Percentiles rank a stretch among this genome's conserved stretches.
Conservation (phyloP, 495 filamentous ascomycete species). For the Filosporella fistucella region DNA sequence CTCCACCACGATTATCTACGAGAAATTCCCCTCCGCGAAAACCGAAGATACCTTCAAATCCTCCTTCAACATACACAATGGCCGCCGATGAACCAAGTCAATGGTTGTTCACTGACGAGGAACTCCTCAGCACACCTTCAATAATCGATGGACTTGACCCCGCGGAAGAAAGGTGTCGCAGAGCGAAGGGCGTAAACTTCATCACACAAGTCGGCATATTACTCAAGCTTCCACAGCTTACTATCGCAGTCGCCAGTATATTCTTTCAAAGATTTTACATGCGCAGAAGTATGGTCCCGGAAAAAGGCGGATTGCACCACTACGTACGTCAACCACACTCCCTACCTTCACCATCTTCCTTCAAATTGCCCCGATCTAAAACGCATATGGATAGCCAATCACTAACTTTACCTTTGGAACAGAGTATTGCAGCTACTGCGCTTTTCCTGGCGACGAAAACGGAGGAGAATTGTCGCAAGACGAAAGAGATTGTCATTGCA, state of each 20-base stretch:
- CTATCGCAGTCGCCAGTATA: conserved; percentile 83
- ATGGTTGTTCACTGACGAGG: conserved; percentile 86
- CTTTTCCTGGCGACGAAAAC: conserved; percentile 95
- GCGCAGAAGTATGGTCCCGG: conserved; percentile 70
- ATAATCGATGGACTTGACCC: conserved; percentile 74
- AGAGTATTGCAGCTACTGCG: conserved; percentile 80
- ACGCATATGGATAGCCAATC: conserved; percentile 5
- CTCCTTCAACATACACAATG: conserved; percentile 21
- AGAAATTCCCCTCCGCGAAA: conserved; percentile 44
- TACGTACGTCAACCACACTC: conserved; percentile 54
- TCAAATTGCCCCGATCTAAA: conserved; percentile 17
- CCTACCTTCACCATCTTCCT: background rate
- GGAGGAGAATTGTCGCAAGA: conserved; percentile 91
- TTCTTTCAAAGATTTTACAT: conserved; percentile 96
- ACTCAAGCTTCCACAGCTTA: conserved; percentile 87
- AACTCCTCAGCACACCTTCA: conserved; percentile 77
- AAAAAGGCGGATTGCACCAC: conserved; percentile 72
- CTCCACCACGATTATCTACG: conserved; percentile 42
- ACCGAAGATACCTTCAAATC: conserved; percentile 29
- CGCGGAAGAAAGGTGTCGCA: conserved; percentile 68
- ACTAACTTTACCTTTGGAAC: conserved; percentile 12
- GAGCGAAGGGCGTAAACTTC: conserved; percentile 92
- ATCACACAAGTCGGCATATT: conserved; percentile 91
- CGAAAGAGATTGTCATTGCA: conserved; percentile 85
- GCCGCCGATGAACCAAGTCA: conserved; percentile 43